These are phyloP conservation scores for Citrullus colocynthis DNA, from an alignment of 306 rosid species.

Conservation along the genomic window DNA sequence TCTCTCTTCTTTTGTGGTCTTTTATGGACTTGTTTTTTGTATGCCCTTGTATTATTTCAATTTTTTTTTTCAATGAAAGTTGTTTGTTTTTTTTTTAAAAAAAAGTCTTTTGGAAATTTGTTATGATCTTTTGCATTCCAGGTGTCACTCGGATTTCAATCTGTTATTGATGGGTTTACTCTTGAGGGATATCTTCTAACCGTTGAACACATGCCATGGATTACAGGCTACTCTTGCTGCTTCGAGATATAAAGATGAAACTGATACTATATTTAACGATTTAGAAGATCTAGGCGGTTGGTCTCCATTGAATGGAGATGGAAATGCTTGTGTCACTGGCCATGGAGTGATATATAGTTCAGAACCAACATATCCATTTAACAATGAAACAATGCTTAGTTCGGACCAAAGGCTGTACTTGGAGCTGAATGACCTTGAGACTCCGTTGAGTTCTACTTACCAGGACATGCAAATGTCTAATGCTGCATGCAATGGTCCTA, in stretches of 20 bases:
- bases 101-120: neutral
- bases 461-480: neutral
- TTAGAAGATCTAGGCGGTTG: neutral
- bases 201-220: neutral
- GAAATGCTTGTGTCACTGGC: slow-evolving; percentile 19
- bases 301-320: slow-evolving; percentile 9
- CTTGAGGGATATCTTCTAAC: neutral
- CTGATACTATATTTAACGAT: neutral
- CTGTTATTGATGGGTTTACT: neutral
- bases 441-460: slow-evolving; percentile 10
- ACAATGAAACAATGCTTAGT: neutral
- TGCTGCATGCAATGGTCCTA: neutral
- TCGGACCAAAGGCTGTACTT: slow-evolving; percentile 18
- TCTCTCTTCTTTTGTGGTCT: no score
- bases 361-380: slow-evolving; percentile 7
- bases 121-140: neutral
- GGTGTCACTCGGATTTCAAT: neutral
- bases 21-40: no score
- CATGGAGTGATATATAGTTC: neutral
- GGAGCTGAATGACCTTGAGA: slow-evolving; percentile 49
- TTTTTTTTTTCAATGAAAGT: no score
- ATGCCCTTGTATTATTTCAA: no score
- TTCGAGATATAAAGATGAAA: neutral
- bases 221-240: slow-evolving; percentile 6
- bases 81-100: no score